Base-by-base conservation (phyloP, 2,329 filamentous ascomycete species). In the Botrytis tulipae region DNA sequence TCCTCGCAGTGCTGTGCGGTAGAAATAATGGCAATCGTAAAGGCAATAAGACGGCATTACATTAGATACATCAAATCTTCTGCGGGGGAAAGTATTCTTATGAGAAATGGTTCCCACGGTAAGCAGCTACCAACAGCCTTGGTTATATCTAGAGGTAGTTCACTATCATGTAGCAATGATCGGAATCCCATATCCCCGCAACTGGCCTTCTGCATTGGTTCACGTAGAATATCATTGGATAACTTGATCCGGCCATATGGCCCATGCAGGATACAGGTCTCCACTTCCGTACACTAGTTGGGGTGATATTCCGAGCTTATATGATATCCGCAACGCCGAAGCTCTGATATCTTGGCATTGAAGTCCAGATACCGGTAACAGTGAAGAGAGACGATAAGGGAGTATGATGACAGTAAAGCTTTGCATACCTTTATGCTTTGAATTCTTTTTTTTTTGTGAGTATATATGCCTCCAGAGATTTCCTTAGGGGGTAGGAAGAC, bases 1-100 rank as follows among this genome's bases (percentile, higher is more conserved):
- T 81, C 94, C 91, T 86, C 93, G 93, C 84, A 97, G 85, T 81
- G 93, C 92, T 83, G 91, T 97, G 86, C 93, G 93, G 86, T 93
- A 96, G 85, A 97, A 97, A 85, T 97, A 97, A 82, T 97, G 93
- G 81, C 93, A 97, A 83, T 97, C 92, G 87, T 96, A 91, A 73
- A 93, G 86, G 83, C 86, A 97, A 83, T 93, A 95, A 79, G 87
- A 83, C 86, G 92, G 92, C 93, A 97, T 97, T 75, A 77, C 74
- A 78, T 46, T 42, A 72, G 72, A 46, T 73, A 74, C n/a, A 66
- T 70, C 6, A 70, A 29, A 40, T 48, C 61, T 20, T 61, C 35
- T 46, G 46, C 25, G 61, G 35, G 44, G 68, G 40, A 46, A 44
- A 46, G 60, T 14, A 70, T 54, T 35, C 32, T 60, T 54, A 48